phyloP scores from a whole-genome alignment of 176 grass and related monocot genomes.

The Rhipidocladum racemiflorum region DNA sequence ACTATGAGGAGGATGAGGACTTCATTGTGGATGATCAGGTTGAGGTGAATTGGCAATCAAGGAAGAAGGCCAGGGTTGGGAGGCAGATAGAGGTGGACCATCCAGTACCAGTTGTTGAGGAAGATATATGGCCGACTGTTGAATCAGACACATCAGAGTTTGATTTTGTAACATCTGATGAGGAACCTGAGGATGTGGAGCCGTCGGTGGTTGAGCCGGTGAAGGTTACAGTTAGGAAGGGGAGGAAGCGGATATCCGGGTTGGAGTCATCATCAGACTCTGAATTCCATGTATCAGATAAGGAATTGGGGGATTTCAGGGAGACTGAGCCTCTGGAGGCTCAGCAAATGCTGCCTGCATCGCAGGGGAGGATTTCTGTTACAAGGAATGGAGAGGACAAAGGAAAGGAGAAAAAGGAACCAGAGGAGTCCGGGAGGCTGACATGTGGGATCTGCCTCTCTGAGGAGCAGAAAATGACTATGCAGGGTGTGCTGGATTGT shows the following conservation, averaged over 20 bases:
- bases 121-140: constrained; percentile 27
- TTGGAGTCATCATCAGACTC: constrained; percentile 65
- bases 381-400: constrained; percentile 50
- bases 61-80: constrained; percentile 40
- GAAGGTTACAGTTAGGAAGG: constrained; percentile 34
- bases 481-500: constrained; percentile 73
- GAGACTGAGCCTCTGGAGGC: constrained; percentile 36
- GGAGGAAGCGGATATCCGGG: constrained; percentile 40
- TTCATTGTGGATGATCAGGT: constrained; percentile 63
- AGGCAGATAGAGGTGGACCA: constrained; percentile 12
- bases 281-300: constrained; percentile 66
- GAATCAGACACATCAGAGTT: constrained; percentile 50
- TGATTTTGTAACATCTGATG: constrained; percentile 51
- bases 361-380: constrained; percentile 37
- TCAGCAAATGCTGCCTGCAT: constrained; percentile 24
- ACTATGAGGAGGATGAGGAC: constrained; percentile 53
- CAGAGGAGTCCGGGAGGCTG: constrained; percentile 47
- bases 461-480: constrained; percentile 62
- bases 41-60: constrained; percentile 11
- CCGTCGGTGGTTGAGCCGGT: background rate
- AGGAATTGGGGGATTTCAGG: constrained; percentile 41
- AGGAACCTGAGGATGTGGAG: constrained; percentile 32
- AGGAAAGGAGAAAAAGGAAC: constrained; percentile 59
- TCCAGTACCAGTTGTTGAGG: constrained; percentile 13
- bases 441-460: constrained; percentile 85